Evolutionary conservation across 495 filamentous ascomycete species (phyloP).

Genomic region (Penicillium robsamsonii): DNA sequence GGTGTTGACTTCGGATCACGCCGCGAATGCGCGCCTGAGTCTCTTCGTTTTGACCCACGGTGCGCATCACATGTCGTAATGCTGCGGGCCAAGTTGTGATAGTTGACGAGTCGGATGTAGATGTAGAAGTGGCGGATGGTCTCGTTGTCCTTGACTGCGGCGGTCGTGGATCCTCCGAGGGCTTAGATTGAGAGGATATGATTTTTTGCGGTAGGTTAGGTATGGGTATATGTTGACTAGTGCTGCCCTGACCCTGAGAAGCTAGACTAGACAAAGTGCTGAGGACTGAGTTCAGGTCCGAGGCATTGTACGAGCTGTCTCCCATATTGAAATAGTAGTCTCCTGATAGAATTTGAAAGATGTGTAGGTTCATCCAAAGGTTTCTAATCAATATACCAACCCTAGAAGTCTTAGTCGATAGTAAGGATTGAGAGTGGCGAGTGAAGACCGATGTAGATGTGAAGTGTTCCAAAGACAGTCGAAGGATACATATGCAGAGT

Average conservation of each 20-base stretch:
- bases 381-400: background rate
- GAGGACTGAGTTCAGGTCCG: slow-evolving; percentile 54
- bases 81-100: slow-evolving; percentile 67
- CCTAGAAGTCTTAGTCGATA: background rate
- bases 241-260: slow-evolving; percentile 10
- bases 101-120: slow-evolving; percentile 46
- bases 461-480: background rate
- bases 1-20: slow-evolving; percentile 62
- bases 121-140: slow-evolving; percentile 1
- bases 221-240: slow-evolving; percentile 9
- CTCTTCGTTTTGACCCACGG: slow-evolving; percentile 50
- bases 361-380: background rate
- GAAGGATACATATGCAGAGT: background rate
- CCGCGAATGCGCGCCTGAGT: slow-evolving; percentile 42
- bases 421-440: background rate
- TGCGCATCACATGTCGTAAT: slow-evolving; percentile 60
- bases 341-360: background rate
- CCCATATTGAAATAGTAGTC: slow-evolving; percentile 25
- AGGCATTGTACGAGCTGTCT: slow-evolving; percentile 35
- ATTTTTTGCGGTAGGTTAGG: background rate
- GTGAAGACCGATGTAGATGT: slow-evolving; percentile 3
- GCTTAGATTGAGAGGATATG: slow-evolving; percentile 2
- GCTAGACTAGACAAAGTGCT: slow-evolving; percentile 45
- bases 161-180: slow-evolving; percentile 12
- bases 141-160: slow-evolving; percentile 3